A percentile compares a stretch with the other conserved stretches of the same genome.
These are phyloP conservation scores for Colletotrichum acutatum DNA, from an alignment of 2,329 filamentous ascomycete genomes.

Conservation along the genomic window DNA sequence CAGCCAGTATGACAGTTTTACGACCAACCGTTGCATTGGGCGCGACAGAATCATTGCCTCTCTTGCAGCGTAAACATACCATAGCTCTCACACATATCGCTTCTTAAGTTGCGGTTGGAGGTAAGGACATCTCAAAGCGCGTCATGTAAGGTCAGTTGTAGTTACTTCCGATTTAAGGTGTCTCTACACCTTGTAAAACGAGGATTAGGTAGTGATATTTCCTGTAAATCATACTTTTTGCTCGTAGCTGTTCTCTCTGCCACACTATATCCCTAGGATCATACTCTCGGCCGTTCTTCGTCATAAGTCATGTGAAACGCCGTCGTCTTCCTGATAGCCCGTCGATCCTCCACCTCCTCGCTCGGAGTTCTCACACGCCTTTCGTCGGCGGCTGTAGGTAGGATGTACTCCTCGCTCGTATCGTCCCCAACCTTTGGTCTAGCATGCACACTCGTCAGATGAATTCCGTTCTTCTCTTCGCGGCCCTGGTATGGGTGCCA, in stretches of 20 bases:
- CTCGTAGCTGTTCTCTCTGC: neutral
- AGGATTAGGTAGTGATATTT: too few species aligned
- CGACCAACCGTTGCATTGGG: too few species aligned
- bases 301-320: slow-evolving; percentile 50
- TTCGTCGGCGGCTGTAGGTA: slow-evolving; percentile 39
- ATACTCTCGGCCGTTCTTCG: neutral
- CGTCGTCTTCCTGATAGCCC: slow-evolving; percentile 49
- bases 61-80: too few species aligned
- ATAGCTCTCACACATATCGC: too few species aligned
- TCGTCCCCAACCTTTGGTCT: slow-evolving; percentile 37
- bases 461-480: slow-evolving; percentile 41
- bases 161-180: too few species aligned
- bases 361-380: slow-evolving; percentile 12
- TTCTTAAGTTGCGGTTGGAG: too few species aligned
- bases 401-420: slow-evolving; percentile 49
- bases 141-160: too few species aligned
- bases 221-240: neutral
- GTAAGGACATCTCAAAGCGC: neutral
- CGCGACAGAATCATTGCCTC: too few species aligned
- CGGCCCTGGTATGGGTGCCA: slow-evolving; percentile 49
- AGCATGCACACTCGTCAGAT: slow-evolving; percentile 41
- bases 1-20: too few species aligned
- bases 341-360: slow-evolving; percentile 34
- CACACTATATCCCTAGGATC: neutral
- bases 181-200: too few species aligned